phyloP scores from a whole-genome alignment of 306 rosid species.

The Casuarina cunninghamiana region DNA sequence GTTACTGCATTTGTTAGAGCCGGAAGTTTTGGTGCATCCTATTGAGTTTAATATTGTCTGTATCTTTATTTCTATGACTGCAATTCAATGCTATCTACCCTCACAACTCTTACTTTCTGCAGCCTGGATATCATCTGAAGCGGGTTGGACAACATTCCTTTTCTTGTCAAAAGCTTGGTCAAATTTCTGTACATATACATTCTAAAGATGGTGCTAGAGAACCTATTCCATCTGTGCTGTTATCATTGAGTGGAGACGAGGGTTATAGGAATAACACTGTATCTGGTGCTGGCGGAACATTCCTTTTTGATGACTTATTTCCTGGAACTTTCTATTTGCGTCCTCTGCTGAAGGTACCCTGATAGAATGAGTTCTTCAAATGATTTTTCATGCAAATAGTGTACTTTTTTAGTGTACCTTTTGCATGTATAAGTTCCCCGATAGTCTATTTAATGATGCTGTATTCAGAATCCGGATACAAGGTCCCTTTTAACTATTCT shows the following conservation, averaged over 20 bases:
- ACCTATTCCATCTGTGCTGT: constrained; percentile 81
- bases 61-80: constrained; percentile 16
- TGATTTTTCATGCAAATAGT: constrained; percentile 25
- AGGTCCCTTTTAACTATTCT: constrained; percentile 1
- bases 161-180: constrained; percentile 95
- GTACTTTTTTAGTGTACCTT: constrained; percentile 4
- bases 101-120: constrained; percentile 38
- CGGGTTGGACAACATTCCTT: constrained; percentile 75
- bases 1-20: neutral
- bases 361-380: constrained; percentile 17
- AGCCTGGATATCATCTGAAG: constrained; percentile 89
- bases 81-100: constrained; percentile 25
- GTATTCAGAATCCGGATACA: constrained; percentile 7
- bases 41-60: neutral
- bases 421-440: constrained; percentile 9
- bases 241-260: constrained; percentile 90
- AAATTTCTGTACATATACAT: constrained; percentile 71
- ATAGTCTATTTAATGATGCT: constrained; percentile 11
- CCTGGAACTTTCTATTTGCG: constrained; percentile 97
- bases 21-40: neutral
- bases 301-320: constrained; percentile 72
- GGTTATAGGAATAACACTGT: constrained; percentile 96
- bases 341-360: constrained; percentile 86
- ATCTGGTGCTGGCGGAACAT: constrained; percentile 76
- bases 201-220: constrained; percentile 65